Conservation (phyloP, 202 grass and related monocot species). For the Bolboschoenoplectus hybrid region DNA sequence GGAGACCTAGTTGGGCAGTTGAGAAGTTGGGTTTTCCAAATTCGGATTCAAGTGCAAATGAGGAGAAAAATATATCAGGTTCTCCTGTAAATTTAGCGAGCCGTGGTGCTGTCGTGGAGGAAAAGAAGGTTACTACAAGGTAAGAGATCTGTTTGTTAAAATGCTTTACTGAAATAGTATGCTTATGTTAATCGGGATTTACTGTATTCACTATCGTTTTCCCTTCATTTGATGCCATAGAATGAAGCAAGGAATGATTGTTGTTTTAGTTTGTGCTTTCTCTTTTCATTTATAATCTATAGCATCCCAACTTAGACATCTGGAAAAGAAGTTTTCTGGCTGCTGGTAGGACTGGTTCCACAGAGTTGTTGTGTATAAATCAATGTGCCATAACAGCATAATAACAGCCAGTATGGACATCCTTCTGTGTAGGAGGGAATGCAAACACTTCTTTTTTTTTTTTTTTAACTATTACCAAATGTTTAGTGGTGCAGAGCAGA, state of each 20-base stretch:
- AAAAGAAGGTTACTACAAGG: constrained; percentile 41
- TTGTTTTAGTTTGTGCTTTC: neutral
- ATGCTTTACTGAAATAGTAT: constrained; percentile 6
- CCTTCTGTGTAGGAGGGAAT: neutral
- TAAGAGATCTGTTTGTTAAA: constrained; percentile 29
- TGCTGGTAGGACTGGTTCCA: neutral
- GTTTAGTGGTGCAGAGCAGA: neutral
- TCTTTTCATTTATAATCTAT: neutral
- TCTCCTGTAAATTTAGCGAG: neutral
- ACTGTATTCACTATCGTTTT: neutral
- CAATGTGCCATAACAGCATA: neutral
- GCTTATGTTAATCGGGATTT: neutral
- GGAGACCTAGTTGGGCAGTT: constrained; percentile 73
- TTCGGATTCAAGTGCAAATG: constrained; percentile 14
- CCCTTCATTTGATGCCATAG: neutral
- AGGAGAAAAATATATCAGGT: neutral
- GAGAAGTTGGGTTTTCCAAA: constrained; percentile 40
- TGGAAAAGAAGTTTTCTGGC: neutral
- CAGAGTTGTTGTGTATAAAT: neutral
- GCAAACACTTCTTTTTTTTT: neutral
- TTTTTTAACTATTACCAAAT: neutral
- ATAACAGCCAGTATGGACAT: neutral
- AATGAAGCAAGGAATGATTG: constrained; percentile 16
- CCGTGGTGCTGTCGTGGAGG: neutral
- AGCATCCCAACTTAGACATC: neutral